Base-by-base conservation (phyloP, 306 rosid genomes). In the Trifolium pratense region DNA sequence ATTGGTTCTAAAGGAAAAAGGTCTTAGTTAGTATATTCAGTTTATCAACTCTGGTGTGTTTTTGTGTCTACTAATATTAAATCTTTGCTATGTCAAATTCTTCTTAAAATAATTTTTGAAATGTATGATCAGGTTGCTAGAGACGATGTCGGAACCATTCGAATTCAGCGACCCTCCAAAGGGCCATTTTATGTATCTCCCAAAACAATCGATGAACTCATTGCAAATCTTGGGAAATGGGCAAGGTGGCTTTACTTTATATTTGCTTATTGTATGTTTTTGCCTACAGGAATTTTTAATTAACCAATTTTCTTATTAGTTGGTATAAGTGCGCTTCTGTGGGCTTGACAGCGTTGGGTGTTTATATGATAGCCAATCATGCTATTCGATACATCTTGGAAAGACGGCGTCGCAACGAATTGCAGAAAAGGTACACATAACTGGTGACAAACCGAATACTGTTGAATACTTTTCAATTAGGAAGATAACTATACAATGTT, bases 101-200 rank as follows among this genome's bases (percentile, higher is more conserved):
- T 70, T 39, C 17, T 55, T 9, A 66, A 74, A 65, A 14, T 84
- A 48, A 56, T 65, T 53, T 46, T 34, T 78, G 46, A 81, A 82
- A 34, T 75, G 18, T 59, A 3, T 80, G 64, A 31, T 55, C 85
- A 91, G 99, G 97, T 90, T 70, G 96, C 90, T 67, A 94, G 88
- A 86, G 99, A 94, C 86, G 99, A 94, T 58, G 58, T 91, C 59
- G 99, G 99, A 81, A 77, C 87, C 29, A 61, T 94, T 62, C 85
- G 99, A 66, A 79, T 94, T 79, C 99, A 94, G 81, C 78, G 90
- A 78, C 99, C 99, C 39, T 88, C 90, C 80, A 94, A 94, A 78
- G 99, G 99, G 53, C 97, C 97, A 51, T 94, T 94, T 86, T 94
- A 94, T 76, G 88, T 94, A 68, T 72, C 99, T 61, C 92, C 99